Base-by-base conservation (phyloP, 2,329 filamentous ascomycete species). In the Myriosclerotinia curreyana region DNA sequence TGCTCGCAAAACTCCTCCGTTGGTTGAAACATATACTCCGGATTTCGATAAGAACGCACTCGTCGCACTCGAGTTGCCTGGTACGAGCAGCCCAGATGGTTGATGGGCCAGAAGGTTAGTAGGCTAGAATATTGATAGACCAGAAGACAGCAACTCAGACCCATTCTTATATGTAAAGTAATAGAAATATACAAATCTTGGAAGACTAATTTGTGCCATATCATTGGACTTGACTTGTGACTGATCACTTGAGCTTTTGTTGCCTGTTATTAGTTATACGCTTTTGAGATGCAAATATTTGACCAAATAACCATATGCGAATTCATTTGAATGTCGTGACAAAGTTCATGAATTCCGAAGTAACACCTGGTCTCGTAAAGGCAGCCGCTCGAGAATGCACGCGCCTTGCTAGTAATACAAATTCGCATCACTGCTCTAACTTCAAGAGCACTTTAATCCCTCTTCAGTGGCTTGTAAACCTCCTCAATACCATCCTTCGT, bases 401-500 rank as follows among this genome's bases (percentile, higher is more conserved):
- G 42, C 53, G 62, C 40, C 55, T 48, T 64, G 55, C 62, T 64
- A 64, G 38, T 64, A 60, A 61, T 64, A 64, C 62, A 64, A 64
- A 53, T 64, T 7, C 48, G 42, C 62, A 60, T 53, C 36, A 31
- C 22, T n/a, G 31, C 46, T 51, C 44, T 28, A n/a, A 31, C 28
- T 60, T 12, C 12, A 64, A 15, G 20, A 42, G 17, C 50, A 31
- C 28, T 66, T 67, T 89, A 96, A 78, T 96, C 92, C 80, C 87
- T 87, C 90, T 99, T 99, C 81, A 99, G 80, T 36, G 90, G 88
- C 71, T 88, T 79, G 74, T 89, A 89, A 60, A 86, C 84, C 83
- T 99, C 95, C 80, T 96, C 85, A 74, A 98, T 92, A 14, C 95
- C 95, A 61, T 92, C 82, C 77, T 84, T 86, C 56, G 92, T 96